These are phyloP conservation scores for Phytophthora brassicae DNA, from an alignment of 352 stramenopile genomes.

Conservation along the genomic window DNA sequence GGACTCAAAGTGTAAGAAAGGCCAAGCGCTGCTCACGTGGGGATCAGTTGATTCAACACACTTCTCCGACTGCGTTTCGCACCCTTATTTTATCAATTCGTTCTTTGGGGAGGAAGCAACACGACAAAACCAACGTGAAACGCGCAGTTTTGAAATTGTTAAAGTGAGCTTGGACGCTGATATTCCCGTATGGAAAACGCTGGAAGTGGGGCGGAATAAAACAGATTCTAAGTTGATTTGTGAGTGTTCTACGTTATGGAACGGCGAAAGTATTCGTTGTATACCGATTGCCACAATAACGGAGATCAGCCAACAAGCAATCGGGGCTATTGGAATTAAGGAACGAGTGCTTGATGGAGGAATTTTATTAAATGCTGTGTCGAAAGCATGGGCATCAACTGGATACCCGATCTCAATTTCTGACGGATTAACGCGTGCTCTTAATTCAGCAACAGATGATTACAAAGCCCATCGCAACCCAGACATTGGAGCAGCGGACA, in stretches of 20 bases:
- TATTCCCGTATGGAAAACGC: constrained; percentile 68
- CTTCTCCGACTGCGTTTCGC: constrained; percentile 60
- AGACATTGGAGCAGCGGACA: constrained; percentile 39
- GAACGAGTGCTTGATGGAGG: constrained; percentile 48
- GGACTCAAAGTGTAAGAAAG: constrained; percentile 38
- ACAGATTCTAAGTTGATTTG: constrained; percentile 23
- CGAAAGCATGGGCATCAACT: constrained; percentile 29
- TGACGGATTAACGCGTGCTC: constrained; percentile 20
- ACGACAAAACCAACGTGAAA: constrained; percentile 45
- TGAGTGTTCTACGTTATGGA: constrained; percentile 43
- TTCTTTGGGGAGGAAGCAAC: constrained; percentile 67
- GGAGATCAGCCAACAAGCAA: constrained; percentile 38
- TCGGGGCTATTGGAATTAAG: constrained; percentile 43
- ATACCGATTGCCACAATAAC: constrained; percentile 32
- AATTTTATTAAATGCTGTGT: constrained; percentile 40
- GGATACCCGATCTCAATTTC: constrained; percentile 22
- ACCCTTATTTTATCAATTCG: constrained; percentile 75
- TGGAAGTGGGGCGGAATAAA: constrained; percentile 20
- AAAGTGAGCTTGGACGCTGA: constrained; percentile 66
- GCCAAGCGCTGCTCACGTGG: constrained; percentile 42
- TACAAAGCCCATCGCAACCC: constrained; percentile 46
- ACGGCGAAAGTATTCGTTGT: constrained; percentile 31
- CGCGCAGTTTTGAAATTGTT: constrained; percentile 67
- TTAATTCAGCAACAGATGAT: constrained; percentile 28
- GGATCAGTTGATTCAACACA: constrained; percentile 39